A percentile compares a stretch with the other conserved stretches of the same genome.
Conservation (phyloP, 805 yeast species). For the Middelhovenomyces tepae region DNA sequence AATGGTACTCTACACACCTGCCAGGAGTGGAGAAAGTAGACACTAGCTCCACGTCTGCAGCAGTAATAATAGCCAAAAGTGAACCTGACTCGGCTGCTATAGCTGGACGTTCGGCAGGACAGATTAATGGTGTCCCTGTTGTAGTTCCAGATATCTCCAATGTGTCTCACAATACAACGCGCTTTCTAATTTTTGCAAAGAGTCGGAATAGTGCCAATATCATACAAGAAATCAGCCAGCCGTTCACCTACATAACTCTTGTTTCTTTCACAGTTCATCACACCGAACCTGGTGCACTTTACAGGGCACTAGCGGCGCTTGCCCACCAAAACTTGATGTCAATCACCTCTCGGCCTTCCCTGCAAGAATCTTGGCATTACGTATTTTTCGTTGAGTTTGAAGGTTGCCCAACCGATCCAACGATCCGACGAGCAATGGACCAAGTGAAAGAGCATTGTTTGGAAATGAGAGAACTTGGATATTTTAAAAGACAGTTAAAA, state of each 20-base stretch:
- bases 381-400: slow-evolving; percentile 70
- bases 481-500: too few relatives aligned
- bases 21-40: slow-evolving; percentile 46
- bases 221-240: slow-evolving; percentile 5
- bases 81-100: slow-evolving; percentile 53
- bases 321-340: slow-evolving; percentile 48
- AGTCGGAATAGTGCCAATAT: slow-evolving; percentile 3
- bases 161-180: slow-evolving; percentile 65
- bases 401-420: slow-evolving; percentile 24
- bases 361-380: slow-evolving; percentile 64
- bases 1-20: slow-evolving; percentile 38
- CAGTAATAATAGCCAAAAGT: slow-evolving; percentile 55
- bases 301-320: slow-evolving; percentile 52
- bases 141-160: slow-evolving; percentile 58
- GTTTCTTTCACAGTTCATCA: slow-evolving; percentile 59
- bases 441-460: slow-evolving; percentile 7
- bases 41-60: slow-evolving; percentile 72
- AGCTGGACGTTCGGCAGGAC: slow-evolving; percentile 61
- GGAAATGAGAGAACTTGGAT: slow-evolving; percentile 25
- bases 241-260: slow-evolving; percentile 36
- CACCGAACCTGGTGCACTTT: slow-evolving; percentile 61
- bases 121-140: slow-evolving; percentile 49
- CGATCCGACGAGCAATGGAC: slow-evolving; percentile 6
- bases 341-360: slow-evolving; percentile 72
- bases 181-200: slow-evolving; percentile 62